Evolutionary conservation across 2,329 filamentous ascomycete genomes (phyloP), one percentile per base, ranked within the genome.

Genomic region (Fusarium oligoseptatum): DNA sequence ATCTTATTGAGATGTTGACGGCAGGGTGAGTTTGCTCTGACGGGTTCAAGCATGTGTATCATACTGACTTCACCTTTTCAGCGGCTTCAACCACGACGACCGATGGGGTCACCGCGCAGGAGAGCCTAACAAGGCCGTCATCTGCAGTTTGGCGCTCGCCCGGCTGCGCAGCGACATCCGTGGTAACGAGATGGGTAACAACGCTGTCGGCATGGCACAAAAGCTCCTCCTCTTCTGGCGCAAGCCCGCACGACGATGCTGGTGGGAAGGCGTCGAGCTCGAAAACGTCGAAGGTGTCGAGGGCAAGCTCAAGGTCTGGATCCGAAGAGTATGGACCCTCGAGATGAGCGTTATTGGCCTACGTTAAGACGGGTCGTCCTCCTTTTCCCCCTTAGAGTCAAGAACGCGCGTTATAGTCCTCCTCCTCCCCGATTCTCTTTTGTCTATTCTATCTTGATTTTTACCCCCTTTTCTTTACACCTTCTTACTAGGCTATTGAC

Each of bases 1-100:
- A 99, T 87, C 88, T 99, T 43, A 99, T 99, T 80, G 97, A 99
- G 87, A 99, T 99, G 97, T 85, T 99, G 84, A 99, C 97, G 64
- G 97, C 97, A 81, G 97, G 96, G 96, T 98, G 88, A 85, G 93
- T 87, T 32, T 55, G 3, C 36, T 24, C 34, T 7, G 11, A 22
- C 34, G n/a, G 48, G 12, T 7, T 34, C 20, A 27, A 39, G 22
- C 20, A 37, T 39, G 20, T 43, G 11, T 27, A 34, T n/a, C 5
- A 20, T 50, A 50, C 62, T 72, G 29, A 70, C 66, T 37, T 43
- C n/a, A 32, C 41, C 17, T n/a, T n/a, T 43, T 12, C 24, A 98
- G 97, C 77, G 97, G 97, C 41, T 99, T 99, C 86, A 95, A 98
- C 82, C 94, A 97, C 80, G 94, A 98, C 74, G 97, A 99, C 82